Evolutionary conservation across 2,329 filamentous ascomycete species (phyloP).

Genomic region (Claviceps purpurea): DNA sequence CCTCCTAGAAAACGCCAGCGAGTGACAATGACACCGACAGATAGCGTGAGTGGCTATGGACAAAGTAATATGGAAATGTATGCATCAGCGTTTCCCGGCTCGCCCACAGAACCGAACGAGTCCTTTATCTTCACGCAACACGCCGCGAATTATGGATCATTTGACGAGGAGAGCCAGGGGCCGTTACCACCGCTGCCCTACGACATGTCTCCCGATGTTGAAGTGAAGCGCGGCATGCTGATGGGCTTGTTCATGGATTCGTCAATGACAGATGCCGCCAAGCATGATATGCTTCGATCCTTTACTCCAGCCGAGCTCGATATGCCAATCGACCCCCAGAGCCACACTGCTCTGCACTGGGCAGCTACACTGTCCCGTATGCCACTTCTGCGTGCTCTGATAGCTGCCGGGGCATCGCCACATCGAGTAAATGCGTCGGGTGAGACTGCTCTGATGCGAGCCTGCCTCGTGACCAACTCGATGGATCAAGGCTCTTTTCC

Average conservation of each 20-base stretch:
- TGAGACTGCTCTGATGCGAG: conserved; percentile 85
- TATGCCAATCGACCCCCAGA: conserved; percentile 78
- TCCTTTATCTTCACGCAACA: conserved; percentile 57
- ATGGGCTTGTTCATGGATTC: conserved; percentile 75
- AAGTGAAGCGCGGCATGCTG: conserved; percentile 68
- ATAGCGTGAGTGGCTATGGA: conserved; percentile 42
- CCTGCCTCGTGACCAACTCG: conserved; percentile 87
- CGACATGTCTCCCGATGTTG: conserved; percentile 49
- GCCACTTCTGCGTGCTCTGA: conserved; percentile 65
- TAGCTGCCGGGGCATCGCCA: conserved; percentile 74
- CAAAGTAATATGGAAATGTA: conserved; percentile 29
- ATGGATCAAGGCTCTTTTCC: conserved; percentile 84
- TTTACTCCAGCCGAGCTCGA: conserved; percentile 74
- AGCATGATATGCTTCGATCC: conserved; percentile 63
- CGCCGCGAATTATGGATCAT: conserved; percentile 27
- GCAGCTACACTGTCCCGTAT: conserved; percentile 84
- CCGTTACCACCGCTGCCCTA: conserved; percentile 53
- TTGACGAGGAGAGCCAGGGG: conserved; percentile 37
- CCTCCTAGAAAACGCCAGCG: conserved; percentile 71
- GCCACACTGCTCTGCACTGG: conserved; percentile 90
- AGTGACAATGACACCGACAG: conserved; percentile 39
- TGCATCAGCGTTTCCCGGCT: conserved; percentile 44
- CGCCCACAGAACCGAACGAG: conserved; percentile 68
- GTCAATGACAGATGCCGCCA: conserved; percentile 53
- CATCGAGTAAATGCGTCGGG: conserved; percentile 79